phyloP scores from a whole-genome alignment of 768 basidiomycete genomes.

The Sarcodon sp. region DNA sequence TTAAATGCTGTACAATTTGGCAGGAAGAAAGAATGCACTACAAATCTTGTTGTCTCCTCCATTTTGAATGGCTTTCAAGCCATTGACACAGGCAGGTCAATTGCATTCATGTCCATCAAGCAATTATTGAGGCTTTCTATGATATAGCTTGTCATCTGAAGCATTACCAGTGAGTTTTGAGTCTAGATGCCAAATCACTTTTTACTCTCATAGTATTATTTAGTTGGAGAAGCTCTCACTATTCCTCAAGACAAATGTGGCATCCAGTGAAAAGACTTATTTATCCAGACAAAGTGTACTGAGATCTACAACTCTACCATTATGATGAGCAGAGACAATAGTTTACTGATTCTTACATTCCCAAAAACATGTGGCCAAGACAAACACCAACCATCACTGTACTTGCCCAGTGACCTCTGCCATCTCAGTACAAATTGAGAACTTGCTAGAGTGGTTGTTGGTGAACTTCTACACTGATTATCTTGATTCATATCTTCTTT shows the following conservation, averaged over 20 bases:
- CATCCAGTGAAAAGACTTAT: slow-evolving; percentile 57
- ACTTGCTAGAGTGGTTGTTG: slow-evolving; percentile 54
- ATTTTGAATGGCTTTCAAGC: slow-evolving; percentile 68
- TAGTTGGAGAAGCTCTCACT: slow-evolving; percentile 59
- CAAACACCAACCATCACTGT: slow-evolving; percentile 55
- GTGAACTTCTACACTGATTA: slow-evolving; percentile 58
- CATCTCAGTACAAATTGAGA: slow-evolving; percentile 43
- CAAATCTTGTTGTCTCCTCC: slow-evolving; percentile 54
- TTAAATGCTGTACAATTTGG: background rate
- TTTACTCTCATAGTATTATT: slow-evolving; percentile 13
- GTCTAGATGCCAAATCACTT: background rate
- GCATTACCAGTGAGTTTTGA: slow-evolving; percentile 45
- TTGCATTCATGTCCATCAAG: background rate
- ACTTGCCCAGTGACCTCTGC: slow-evolving; percentile 41
- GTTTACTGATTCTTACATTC: slow-evolving; percentile 49
- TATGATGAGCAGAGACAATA: background rate
- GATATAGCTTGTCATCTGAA: slow-evolving; percentile 53
- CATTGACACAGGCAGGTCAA: slow-evolving; percentile 62
- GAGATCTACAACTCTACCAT: background rate
- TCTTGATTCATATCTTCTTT: slow-evolving; percentile 69
- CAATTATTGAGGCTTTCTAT: background rate
- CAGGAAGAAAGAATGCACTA: slow-evolving; percentile 72
- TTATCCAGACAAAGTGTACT: slow-evolving; percentile 67
- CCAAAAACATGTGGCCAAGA: slow-evolving; percentile 51
- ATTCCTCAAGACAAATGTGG: slow-evolving; percentile 41